Conservation (phyloP, 495 filamentous ascomycete species). For the Penicillium canariense region DNA sequence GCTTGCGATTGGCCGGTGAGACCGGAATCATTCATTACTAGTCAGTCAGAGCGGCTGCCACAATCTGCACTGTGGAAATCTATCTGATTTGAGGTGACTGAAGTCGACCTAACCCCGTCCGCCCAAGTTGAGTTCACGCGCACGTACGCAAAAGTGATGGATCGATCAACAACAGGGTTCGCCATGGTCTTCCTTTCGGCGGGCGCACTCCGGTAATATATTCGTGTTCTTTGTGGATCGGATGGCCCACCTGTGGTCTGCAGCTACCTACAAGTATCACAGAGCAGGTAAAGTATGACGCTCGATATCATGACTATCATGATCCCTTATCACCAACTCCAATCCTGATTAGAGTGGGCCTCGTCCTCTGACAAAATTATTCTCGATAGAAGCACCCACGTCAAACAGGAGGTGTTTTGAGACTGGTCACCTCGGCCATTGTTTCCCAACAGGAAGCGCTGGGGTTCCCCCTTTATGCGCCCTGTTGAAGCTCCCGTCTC, state of each 20-base stretch:
- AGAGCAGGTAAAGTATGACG: too few species aligned
- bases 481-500: not conserved
- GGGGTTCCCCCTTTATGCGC: not conserved
- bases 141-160: conserved; percentile 23
- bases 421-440: conserved; percentile 10
- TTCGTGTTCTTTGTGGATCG: not conserved
- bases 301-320: too few species aligned
- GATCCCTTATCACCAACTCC: too few species aligned
- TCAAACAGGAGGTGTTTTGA: conserved; percentile 5
- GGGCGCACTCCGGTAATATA: conserved; percentile 11
- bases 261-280: not conserved
- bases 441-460: conserved; percentile 2
- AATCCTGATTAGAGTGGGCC: too few species aligned
- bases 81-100: too few species aligned
- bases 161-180: conserved; percentile 6
- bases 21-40: conserved; percentile 3
- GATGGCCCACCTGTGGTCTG: not conserved
- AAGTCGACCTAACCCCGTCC: not conserved
- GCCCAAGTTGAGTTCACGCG: too few species aligned
- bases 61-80: not conserved
- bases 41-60: not conserved
- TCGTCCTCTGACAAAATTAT: too few species aligned
- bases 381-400: not conserved
- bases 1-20: conserved; percentile 11
- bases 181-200: conserved; percentile 4